These are phyloP conservation scores for Alnus glutinosa DNA, from an alignment of 306 rosid genomes.

Conservation along the genomic window DNA sequence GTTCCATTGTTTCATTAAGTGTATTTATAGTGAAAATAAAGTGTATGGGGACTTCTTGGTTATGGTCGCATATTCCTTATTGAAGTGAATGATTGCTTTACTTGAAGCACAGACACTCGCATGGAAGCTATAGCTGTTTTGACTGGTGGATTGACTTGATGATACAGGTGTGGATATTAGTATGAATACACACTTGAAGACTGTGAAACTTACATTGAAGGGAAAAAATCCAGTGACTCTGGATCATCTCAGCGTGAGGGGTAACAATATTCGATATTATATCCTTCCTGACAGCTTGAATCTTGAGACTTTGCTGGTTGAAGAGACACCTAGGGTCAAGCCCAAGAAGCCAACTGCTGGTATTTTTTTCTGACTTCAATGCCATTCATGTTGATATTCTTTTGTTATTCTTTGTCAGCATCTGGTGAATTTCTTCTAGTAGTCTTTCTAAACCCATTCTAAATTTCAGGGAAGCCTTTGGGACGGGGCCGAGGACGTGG, in stretches of 20 bases:
- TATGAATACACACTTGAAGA: slow-evolving; percentile 92
- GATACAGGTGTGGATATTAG: slow-evolving; percentile 78
- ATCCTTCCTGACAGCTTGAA: slow-evolving; percentile 77
- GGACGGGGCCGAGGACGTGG: slow-evolving; percentile 86
- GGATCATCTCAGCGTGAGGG: slow-evolving; percentile 97
- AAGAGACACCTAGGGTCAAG: slow-evolving; percentile 85
- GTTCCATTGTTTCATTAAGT: background rate
- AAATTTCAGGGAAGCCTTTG: slow-evolving; percentile 69
- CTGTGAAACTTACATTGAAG: slow-evolving; percentile 83
- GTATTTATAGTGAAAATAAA: background rate
- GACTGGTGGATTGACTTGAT: slow-evolving; percentile 29
- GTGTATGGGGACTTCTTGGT: background rate
- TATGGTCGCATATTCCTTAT: background rate
- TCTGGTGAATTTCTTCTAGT: background rate
- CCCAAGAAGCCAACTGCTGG: slow-evolving; percentile 98
- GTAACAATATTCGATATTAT: slow-evolving; percentile 86
- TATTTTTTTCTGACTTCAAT: slow-evolving; percentile 20
- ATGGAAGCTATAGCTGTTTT: slow-evolving; percentile 22
- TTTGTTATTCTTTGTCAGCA: background rate
- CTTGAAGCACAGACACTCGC: background rate
- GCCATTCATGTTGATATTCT: background rate
- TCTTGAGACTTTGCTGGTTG: slow-evolving; percentile 74
- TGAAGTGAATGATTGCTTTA: background rate
- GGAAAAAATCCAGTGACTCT: slow-evolving; percentile 93
- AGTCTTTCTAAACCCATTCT: slow-evolving; percentile 19